Evolutionary conservation across 2,329 filamentous ascomycete species (phyloP).

Genomic region (Metarhizium robertsii): DNA sequence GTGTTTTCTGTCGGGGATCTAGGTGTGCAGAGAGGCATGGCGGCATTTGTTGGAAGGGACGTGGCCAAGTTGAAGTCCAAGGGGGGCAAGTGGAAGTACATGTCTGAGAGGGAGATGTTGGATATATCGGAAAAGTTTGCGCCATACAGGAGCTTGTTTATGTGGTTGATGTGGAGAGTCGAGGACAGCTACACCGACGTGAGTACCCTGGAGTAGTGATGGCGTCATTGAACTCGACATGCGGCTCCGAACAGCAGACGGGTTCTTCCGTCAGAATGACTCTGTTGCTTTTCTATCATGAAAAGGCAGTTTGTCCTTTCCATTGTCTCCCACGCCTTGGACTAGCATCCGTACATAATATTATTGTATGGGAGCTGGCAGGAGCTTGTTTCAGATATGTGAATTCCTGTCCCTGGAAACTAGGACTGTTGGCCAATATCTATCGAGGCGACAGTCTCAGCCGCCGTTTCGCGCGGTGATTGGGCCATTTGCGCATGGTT

Average conservation of each 20-base stretch:
- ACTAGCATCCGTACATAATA: no score
- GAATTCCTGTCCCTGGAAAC: no score
- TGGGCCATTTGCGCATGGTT: neutral
- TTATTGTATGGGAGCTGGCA: no score
- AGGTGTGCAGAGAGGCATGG: slow-evolving; percentile 92
- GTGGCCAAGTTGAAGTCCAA: slow-evolving; percentile 72
- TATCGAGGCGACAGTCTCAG: no score
- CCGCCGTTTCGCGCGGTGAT: neutral
- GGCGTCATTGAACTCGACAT: neutral
- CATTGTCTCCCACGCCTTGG: neutral
- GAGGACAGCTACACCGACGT: slow-evolving; percentile 61
- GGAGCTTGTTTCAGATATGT: no score
- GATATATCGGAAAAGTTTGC: slow-evolving; percentile 70
- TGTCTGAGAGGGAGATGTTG: slow-evolving; percentile 87
- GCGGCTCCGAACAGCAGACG: neutral
- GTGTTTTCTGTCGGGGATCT: slow-evolving; percentile 89
- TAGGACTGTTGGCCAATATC: no score
- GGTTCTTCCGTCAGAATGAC: neutral
- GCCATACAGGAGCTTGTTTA: slow-evolving; percentile 85
- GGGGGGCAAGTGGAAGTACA: slow-evolving; percentile 95
- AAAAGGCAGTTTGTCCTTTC: neutral
- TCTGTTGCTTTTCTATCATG: neutral
- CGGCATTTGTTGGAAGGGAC: slow-evolving; percentile 73
- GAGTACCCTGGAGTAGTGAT: slow-evolving; percentile 40
- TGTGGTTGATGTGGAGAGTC: slow-evolving; percentile 98